Base-by-base conservation (phyloP, 1,284 basidiomycete species). In the Heimioporus retisporus region DNA sequence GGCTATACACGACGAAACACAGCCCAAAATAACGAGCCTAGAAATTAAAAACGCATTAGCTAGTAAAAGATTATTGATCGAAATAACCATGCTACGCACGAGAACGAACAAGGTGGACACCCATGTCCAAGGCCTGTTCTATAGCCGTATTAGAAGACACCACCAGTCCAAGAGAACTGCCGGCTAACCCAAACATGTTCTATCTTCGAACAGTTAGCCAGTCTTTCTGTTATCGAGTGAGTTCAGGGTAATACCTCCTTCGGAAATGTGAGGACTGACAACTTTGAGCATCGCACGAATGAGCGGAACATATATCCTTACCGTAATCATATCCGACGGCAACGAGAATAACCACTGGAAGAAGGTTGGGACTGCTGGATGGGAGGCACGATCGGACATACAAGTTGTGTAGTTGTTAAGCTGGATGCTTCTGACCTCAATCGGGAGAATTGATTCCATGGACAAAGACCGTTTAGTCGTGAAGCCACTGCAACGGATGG, bases 181-280 rank as follows among this genome's bases (percentile, higher is more conserved):
- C 16, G 4, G n/a, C 54, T 55, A 8, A 61, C 60, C 60, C 60
- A 48, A 15, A 56, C 31, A 13, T 61, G 55, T n/a, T 61, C 28
- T 18, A 61, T 10, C 60, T 61, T 48, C 46, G 16, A n/a, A 19
- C 46, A 21, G 46, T 48, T 48, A 48, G 46, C 21, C 18, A 48
- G 46, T 40, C 35, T 11, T 40, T 40, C 8, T 48, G 21, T 48
- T 21, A 48, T n/a, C 16, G 46, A 48, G 46, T 48, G 46, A 19
- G 7, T 11, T 7, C 10, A n/a, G 11, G 16, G 46, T 11, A 46
- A 48, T 48, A 48, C 46, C 46, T 48, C 46, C 18, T 48, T n/a
- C 19, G 46, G 21, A 48, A 48, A n/a, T 48, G 46, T 48, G 21
- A 48, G 46, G 46, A 48, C 46, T 48, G 46, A 21, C 46, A 21